These are phyloP conservation scores for Neospermospora avenae DNA, from an alignment of 2,329 filamentous ascomycete genomes.

Conservation along the genomic window DNA sequence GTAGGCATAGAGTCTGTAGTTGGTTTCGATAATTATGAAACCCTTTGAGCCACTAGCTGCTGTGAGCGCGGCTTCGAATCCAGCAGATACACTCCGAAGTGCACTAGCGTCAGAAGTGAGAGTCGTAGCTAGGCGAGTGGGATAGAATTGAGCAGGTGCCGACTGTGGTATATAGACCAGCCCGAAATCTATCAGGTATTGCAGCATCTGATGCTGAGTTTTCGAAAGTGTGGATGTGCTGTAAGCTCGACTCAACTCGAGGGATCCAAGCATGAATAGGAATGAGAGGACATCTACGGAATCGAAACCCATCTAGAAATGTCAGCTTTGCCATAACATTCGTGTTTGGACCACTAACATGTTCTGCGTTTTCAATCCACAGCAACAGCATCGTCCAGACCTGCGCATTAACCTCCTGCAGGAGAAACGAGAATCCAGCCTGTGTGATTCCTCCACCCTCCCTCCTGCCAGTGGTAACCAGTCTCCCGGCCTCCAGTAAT, in stretches of 20 bases:
- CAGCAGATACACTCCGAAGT: slow-evolving; percentile 66
- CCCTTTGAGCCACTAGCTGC: slow-evolving; percentile 54
- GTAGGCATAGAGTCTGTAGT: slow-evolving; percentile 96
- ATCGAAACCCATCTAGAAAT: slow-evolving; percentile 59
- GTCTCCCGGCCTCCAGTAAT: slow-evolving; percentile 73
- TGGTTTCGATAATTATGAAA: slow-evolving; percentile 95
- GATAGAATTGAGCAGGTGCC: slow-evolving; percentile 67
- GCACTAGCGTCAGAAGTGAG: slow-evolving; percentile 72
- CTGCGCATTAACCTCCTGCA: slow-evolving; percentile 94
- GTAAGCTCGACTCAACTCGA: slow-evolving; percentile 90
- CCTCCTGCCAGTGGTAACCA: slow-evolving; percentile 61
- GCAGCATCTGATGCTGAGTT: slow-evolving; percentile 83
- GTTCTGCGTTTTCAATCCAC: slow-evolving; percentile 82
- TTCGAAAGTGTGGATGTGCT: slow-evolving; percentile 79
- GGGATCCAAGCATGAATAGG: slow-evolving; percentile 88
- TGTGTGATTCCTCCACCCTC: slow-evolving; percentile 74
- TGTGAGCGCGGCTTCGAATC: slow-evolving; percentile 64
- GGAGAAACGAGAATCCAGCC: slow-evolving; percentile 87
- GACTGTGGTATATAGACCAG: slow-evolving; percentile 73
- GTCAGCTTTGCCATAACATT: slow-evolving; percentile 18
- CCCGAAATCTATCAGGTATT: slow-evolving; percentile 86
- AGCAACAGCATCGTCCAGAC: slow-evolving; percentile 94
- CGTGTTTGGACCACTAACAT: slow-evolving; percentile 37
- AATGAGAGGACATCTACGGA: slow-evolving; percentile 94
- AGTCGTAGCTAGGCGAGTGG: slow-evolving; percentile 89